Base-by-base conservation (phyloP, 257 asterid species). In the Hygrophila difformis region DNA sequence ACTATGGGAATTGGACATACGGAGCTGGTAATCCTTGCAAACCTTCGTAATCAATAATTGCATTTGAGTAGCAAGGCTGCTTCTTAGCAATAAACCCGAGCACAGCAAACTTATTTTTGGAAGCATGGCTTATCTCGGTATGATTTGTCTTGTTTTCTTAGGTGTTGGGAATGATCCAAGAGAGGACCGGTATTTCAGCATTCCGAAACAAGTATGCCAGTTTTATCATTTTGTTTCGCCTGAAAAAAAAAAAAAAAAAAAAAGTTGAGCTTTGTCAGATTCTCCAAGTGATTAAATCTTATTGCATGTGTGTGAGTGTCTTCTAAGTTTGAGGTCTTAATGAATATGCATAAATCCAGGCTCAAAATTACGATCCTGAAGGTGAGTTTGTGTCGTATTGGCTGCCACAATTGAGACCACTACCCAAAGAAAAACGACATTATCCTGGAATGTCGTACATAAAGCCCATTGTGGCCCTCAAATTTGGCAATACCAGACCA, bases 111-210 rank as follows among this genome's bases (percentile, higher is more conserved):
- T n/a, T n/a, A n/a, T n/a, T n/a, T n/a, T n/a, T n/a, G n/a, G n/a
- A n/a, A n/a, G n/a, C n/a, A n/a, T n/a, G n/a, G n/a, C n/a, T n/a
- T n/a, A n/a, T n/a, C n/a, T n/a, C n/a, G n/a, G n/a, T n/a, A n/a
- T n/a, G n/a, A n/a, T n/a, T n/a, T n/a, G n/a, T n/a, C 31, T 61
- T 47, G 14, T 55, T 52, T 24, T 28, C 9, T 29, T 54, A 88
- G 97, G 97, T 47, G 84, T 88, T 38, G 97, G 97, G 45, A 88
- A 77, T 65, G 97, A 88, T 65, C 96, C 96, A 3, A 73, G 97
- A 55, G 97, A 88, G 70, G 96, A 84, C 57, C 93, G 97, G 8
- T 88, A 84, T 55, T 88, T 88, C 81, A 88, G 97, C 78, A 84
- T 88, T 47, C 97, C 94, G 0, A 88, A 81, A 66, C 97, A 88